Evolutionary conservation across 2,329 filamentous ascomycete genomes (phyloP), one percentile per base, ranked within the genome.

Genomic region (Fusarium albosuccineum): DNA sequence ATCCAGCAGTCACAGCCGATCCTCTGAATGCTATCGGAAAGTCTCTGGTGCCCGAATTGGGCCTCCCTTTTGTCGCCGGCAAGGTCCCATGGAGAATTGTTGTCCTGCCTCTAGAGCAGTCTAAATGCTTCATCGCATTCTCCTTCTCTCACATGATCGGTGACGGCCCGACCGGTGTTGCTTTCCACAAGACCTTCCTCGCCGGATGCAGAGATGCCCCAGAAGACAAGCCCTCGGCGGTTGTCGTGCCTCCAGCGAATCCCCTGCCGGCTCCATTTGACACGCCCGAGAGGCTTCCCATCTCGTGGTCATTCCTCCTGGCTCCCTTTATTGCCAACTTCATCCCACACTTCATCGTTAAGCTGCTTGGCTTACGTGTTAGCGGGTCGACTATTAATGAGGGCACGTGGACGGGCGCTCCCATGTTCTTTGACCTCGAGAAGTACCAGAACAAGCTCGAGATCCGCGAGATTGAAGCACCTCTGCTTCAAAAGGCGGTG

Each of bases 241-340:
- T 53, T 1, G 36, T 68, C 14, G 8, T 46, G 3, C 62, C 71
- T 2, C 60, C 61, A 1, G n/a, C 22, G 2, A 66, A 42, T 0
- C 50, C 48, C 8, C 41, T 74, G 0, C 45, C 72, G 1, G 55
- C 54, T 3, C 67, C 72, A 0, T 71, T 74, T 17, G 72, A 74
- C 29, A 74, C 67, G 0, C 52, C 66, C 0, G 64, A 74, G 36
- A 58, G 72, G 14, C 61, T 74, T 1, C 44, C 64, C 0, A 70
- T 74, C 11, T 74, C 72, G 0, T 74, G 72, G 72, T 61, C 60
- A 1, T 74, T 65, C 22, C 63, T 74, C 1, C 17, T 74, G 2
- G 56, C 51, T 0, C 72, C 72, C 1, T 16, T 74, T 7, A 22
- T 72, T 0, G 61, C 70, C 0, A n/a, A 55, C 1, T 51, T 64